These are phyloP conservation scores for Barnettozyma sucrosica DNA, from an alignment of 805 yeast genomes.

Conservation along the genomic window DNA sequence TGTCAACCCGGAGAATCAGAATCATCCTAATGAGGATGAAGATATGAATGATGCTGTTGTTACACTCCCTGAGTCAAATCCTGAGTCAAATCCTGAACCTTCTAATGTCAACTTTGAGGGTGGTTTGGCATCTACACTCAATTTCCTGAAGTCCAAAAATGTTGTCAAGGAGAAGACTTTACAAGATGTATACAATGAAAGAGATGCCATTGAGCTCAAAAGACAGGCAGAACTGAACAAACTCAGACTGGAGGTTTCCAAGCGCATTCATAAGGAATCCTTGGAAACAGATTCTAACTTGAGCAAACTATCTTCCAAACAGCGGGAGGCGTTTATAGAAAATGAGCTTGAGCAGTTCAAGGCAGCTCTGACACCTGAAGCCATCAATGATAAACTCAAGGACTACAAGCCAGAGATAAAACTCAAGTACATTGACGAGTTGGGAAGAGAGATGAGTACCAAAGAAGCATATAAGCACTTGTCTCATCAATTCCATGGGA, in stretches of 20 bases:
- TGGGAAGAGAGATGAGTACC: slow-evolving; percentile 41
- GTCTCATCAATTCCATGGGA: slow-evolving; percentile 59
- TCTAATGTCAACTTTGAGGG: slow-evolving; percentile 13
- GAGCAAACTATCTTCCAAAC: slow-evolving; percentile 33
- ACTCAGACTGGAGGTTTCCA: slow-evolving; percentile 13
- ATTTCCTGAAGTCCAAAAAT: slow-evolving; percentile 19
- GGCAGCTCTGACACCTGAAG: slow-evolving; percentile 5
- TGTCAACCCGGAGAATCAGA: neutral
- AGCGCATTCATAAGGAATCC: slow-evolving; percentile 13
- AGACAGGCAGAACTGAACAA: slow-evolving; percentile 14
- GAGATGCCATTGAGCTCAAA: slow-evolving; percentile 10
- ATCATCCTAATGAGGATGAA: neutral
- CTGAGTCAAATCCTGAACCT: neutral
- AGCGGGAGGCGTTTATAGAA: slow-evolving; percentile 36
- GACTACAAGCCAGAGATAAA: slow-evolving; percentile 43
- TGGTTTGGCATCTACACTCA: slow-evolving; percentile 22
- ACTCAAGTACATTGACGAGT: slow-evolving; percentile 45
- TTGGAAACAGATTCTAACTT: slow-evolving; percentile 14
- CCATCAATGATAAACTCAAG: slow-evolving; percentile 18
- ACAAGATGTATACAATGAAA: slow-evolving; percentile 10
- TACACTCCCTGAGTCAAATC: neutral
- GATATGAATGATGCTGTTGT: neutral
- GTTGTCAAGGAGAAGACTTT: slow-evolving; percentile 12
- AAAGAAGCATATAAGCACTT: slow-evolving; percentile 57
- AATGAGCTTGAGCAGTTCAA: slow-evolving; percentile 13